Evolutionary conservation across 2,329 filamentous ascomycete species (phyloP), one percentile per base, ranked within the genome.

Genomic region (Diplodia scrobiculata): DNA sequence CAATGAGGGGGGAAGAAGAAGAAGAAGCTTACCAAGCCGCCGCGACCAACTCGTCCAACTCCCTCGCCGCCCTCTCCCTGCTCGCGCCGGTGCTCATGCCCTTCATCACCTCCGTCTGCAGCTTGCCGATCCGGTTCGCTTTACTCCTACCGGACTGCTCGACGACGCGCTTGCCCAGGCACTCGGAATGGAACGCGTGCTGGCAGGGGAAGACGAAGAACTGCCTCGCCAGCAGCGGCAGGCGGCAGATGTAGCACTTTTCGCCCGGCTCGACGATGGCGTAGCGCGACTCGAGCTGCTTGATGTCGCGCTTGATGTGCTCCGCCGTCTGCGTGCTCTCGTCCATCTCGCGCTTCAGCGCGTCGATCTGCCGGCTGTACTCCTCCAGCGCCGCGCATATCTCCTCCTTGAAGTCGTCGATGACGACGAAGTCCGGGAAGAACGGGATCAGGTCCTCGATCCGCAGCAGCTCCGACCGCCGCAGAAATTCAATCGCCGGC

Each of bases 141-240:
- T 89, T 91, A 19, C 87, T 89, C 62, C 89, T 82, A 0, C 92
- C 91, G 1, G 89, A 88, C 70, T 92, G 89, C 76, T 94, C 91
- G 63, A 97, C 84, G 0, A 98, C 92, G 74, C 90, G 90, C 72
- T 87, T 89, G 0, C 92, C 94, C 58, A 99, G 80, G 76, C 95
- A 99, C 75, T 99, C 95, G 50, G 91, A 94, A 77, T 99, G 95
- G 74, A 99, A 99, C 3, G 93, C 91, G 78, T 99, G 95, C 81
- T 99, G 95, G 77, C 95, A 99, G 0, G 95, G 95, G 71, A 99
- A 99, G 19, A 99, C 95, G 72, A 98, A 99, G 79, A 99, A 99
- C 73, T 97, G 93, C 64, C 93, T 82, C 73, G 91, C 93, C 17
- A 99, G 83, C 64, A 99, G 80, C 10, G 95, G 95, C 66, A 98